Evolutionary conservation across 2,329 filamentous ascomycete genomes (phyloP).

Genomic region (Corinectria fuckeliana): DNA sequence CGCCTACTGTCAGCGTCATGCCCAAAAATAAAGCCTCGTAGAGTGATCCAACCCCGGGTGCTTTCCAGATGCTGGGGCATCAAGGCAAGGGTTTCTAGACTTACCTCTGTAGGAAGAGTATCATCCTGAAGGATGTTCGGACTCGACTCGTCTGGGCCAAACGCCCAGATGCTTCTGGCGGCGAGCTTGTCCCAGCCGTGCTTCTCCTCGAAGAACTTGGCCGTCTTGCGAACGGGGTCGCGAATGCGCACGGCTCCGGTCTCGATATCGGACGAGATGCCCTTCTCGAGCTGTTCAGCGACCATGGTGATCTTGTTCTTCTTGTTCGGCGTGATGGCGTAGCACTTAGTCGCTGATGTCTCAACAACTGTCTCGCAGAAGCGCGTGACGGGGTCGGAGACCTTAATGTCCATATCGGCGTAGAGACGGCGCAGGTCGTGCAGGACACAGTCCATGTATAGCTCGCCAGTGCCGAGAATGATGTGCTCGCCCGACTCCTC

Average conservation of each 20-base stretch:
- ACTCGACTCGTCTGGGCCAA: constrained; percentile 92
- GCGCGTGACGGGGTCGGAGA: constrained; percentile 94
- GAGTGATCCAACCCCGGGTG: constrained; percentile 2
- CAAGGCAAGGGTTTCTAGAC: constrained; percentile 32
- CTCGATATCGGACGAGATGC: constrained; percentile 95
- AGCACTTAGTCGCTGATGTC: constrained; percentile 97
- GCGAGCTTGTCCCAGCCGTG: constrained; percentile 97
- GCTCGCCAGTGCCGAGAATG: constrained; percentile 90
- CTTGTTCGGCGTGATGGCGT: constrained; percentile 97
- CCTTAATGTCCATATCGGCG: constrained; percentile 98
- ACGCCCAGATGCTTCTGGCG: constrained; percentile 96
- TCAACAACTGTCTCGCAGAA: constrained; percentile 99
- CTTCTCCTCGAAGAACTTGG: constrained; percentile 95
- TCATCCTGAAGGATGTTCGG: constrained; percentile 98
- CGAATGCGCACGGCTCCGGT: constrained; percentile 88
- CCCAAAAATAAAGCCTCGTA: neutral
- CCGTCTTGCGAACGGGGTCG: constrained; percentile 90
- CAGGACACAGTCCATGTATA: constrained; percentile 99
- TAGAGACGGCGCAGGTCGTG: constrained; percentile 94
- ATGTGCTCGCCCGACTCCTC: constrained; percentile 98
- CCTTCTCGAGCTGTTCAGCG: constrained; percentile 92
- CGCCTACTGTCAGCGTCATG: constrained; percentile 11
- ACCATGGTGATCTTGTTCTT: constrained; percentile 99
- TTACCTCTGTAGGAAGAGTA: constrained; percentile 84
- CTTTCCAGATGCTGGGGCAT: neutral